Conservation (phyloP, 345 rosid species). For the Euphorbia pulcherrima region DNA sequence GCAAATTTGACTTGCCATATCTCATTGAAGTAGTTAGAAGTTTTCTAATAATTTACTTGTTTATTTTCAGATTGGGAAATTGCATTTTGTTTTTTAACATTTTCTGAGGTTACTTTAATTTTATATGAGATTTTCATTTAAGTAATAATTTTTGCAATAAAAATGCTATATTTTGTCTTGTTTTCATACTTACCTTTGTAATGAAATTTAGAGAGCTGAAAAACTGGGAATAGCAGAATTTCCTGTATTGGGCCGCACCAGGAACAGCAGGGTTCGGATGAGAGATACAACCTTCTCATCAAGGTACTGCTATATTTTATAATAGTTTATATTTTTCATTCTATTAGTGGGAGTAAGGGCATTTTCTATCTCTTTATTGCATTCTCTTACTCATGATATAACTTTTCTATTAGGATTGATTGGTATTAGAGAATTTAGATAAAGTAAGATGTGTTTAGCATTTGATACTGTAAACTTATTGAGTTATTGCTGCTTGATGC, state of each 20-base stretch:
- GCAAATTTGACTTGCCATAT: slow-evolving; percentile 97
- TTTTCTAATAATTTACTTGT: slow-evolving; percentile 7
- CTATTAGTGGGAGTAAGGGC: not conserved
- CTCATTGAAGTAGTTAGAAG: slow-evolving; percentile 72
- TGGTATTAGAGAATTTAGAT: not conserved
- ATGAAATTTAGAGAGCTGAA: slow-evolving; percentile 69
- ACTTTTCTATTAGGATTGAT: not conserved
- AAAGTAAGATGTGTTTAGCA: not conserved
- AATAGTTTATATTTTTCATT: not conserved
- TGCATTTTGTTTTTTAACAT: slow-evolving; percentile 5
- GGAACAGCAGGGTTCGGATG: slow-evolving; percentile 76
- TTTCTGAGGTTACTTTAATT: slow-evolving; percentile 11
- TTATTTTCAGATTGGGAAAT: not conserved
- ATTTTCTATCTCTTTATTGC: not conserved
- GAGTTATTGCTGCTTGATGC: not conserved
- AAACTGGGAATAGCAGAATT: slow-evolving; percentile 76
- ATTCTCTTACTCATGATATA: not conserved
- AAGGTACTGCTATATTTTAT: slow-evolving; percentile 37
- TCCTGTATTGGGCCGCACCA: slow-evolving; percentile 80
- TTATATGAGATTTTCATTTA: slow-evolving; percentile 4
- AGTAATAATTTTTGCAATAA: not conserved
- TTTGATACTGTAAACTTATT: not conserved
- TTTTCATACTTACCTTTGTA: not conserved
- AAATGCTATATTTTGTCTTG: not conserved
- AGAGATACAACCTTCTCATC: slow-evolving; percentile 90